Evolutionary conservation across 2,329 filamentous ascomycete species (phyloP).

Genomic region (Colletotrichum spinosum): DNA sequence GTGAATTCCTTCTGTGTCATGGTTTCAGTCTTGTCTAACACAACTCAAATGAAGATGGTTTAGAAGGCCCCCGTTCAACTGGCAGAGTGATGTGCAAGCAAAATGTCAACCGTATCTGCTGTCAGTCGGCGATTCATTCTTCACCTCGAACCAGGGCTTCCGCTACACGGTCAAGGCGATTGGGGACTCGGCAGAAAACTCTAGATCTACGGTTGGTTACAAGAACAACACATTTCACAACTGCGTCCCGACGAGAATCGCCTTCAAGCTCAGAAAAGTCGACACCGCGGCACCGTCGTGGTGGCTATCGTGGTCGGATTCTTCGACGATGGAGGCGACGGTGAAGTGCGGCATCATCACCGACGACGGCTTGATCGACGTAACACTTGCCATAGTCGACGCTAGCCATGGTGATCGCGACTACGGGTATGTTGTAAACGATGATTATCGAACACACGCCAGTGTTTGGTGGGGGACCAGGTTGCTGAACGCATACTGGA

Average conservation of each 20-base stretch:
- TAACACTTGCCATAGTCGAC: neutral
- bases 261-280: neutral
- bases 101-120: constrained; percentile 8
- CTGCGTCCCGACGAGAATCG: neutral
- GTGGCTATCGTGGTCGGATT: constrained; percentile 2
- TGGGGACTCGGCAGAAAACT: neutral
- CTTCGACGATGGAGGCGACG: neutral
- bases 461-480: constrained; percentile 5
- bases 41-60: neutral
- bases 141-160: constrained; percentile 1
- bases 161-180: neutral
- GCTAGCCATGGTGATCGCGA: neutral
- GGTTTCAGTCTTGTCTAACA: neutral
- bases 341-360: neutral
- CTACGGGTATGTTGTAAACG: neutral
- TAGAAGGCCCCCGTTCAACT: constrained; percentile 1
- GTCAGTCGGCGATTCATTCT: constrained; percentile 8
- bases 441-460: neutral
- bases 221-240: constrained; percentile 1
- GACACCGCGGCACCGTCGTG: neutral
- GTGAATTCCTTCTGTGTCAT: neutral
- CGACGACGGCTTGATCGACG: neutral
- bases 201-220: neutral
- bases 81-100: neutral
- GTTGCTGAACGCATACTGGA: neutral